Evolutionary conservation across 2,329 filamentous ascomycete genomes (phyloP).

Genomic region (Penicillium glabrum): DNA sequence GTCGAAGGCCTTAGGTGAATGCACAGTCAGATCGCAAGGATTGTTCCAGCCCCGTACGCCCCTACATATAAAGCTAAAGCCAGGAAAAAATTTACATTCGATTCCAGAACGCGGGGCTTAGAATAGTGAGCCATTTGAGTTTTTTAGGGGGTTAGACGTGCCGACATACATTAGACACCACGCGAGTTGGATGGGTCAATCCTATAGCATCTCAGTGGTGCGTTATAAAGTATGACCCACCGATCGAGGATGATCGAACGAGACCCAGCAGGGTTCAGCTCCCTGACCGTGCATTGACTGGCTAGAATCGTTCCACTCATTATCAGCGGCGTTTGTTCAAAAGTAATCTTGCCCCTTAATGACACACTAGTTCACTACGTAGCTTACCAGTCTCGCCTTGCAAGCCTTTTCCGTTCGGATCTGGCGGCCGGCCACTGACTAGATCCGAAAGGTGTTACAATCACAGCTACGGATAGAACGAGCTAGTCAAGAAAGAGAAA

Average conservation of each 20-base stretch:
- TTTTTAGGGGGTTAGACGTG: neutral
- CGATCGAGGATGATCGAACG: slow-evolving; percentile 22
- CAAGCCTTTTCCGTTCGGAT: neutral
- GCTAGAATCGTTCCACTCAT: neutral
- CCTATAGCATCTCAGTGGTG: neutral
- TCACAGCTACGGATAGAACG: neutral
- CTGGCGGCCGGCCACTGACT: neutral
- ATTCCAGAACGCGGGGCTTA: neutral
- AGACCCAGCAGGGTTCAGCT: slow-evolving; percentile 17
- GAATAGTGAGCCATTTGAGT: neutral
- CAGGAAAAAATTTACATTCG: neutral
- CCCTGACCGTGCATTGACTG: slow-evolving; percentile 3
- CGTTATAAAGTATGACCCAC: slow-evolving; percentile 9
- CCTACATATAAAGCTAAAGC: neutral
- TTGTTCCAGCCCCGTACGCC: neutral
- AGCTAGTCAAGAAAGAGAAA: neutral
- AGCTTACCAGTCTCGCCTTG: neutral
- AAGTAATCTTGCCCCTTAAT: slow-evolving; percentile 1
- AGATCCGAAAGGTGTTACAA: neutral
- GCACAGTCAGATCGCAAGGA: neutral
- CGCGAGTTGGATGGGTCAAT: slow-evolving; percentile 11
- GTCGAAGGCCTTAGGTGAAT: neutral
- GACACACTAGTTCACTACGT: neutral
- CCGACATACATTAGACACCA: slow-evolving; percentile 8
- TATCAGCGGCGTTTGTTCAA: slow-evolving; percentile 2